A percentile compares a stretch with the other conserved stretches of the same genome.
These are phyloP conservation scores for Salix dunnii DNA, from an alignment of 345 rosid genomes.

Conservation along the genomic window DNA sequence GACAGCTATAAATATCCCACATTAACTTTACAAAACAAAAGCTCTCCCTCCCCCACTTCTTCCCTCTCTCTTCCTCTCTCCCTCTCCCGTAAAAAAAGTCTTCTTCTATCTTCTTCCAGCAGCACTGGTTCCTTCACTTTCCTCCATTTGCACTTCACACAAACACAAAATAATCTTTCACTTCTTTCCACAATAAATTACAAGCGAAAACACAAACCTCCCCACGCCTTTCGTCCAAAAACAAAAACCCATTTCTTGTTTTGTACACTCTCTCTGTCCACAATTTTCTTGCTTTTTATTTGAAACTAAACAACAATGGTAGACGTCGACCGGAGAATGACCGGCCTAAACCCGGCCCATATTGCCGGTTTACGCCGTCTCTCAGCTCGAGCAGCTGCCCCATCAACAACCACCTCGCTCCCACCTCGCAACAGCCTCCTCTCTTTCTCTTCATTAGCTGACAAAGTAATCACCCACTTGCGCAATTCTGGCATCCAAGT, in stretches of 20 bases:
- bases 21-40: neutral
- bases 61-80: neutral
- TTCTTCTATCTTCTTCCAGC: neutral
- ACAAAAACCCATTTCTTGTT: neutral
- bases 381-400: constrained; percentile 87
- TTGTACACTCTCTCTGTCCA: too few species aligned
- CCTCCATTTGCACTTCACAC: constrained; percentile 16
- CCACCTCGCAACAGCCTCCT: constrained; percentile 62
- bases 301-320: constrained; percentile 49
- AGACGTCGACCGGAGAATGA: constrained; percentile 94
- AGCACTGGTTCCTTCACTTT: neutral
- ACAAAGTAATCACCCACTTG: constrained; percentile 66
- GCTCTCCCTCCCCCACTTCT: neutral
- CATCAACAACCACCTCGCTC: constrained; percentile 37
- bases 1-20: constrained; percentile 37
- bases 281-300: neutral
- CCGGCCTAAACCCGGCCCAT: constrained; percentile 86
- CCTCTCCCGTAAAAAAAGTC: neutral
- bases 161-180: neutral
- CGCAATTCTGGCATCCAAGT: constrained; percentile 67
- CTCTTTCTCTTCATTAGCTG: constrained; percentile 72
- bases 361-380: constrained; percentile 92
- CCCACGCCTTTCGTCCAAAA: neutral
- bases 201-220: neutral
- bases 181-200: neutral